Base-by-base conservation (phyloP, 1,284 basidiomycete genomes). In the Papiliotrema flavescens region DNA sequence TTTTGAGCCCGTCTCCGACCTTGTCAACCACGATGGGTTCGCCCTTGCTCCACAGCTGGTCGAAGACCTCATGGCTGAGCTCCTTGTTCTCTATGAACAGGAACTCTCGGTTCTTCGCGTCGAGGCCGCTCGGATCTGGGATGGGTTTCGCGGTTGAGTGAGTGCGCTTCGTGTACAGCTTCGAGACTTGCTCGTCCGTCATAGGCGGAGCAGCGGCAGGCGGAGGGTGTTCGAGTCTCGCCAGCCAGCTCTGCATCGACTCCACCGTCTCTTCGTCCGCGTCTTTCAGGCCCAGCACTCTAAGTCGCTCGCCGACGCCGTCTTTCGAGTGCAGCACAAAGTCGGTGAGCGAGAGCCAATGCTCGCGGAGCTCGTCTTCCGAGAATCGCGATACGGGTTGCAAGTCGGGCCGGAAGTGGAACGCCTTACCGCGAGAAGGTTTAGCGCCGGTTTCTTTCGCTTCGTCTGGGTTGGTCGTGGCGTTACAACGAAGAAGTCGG, bases 371-470 rank as follows among this genome's bases (percentile, higher is more conserved):
- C 69, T 91, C 88, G 2, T 77, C 74, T 53, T 80, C 79, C 51
- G 81, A 82, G 66, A 92, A 90, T 39, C 89, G 80, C 3, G 89
- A 87, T 67, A 93, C 84, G 1, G 92, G 87, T 5, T 85, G 84
- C 65, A 94, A 88, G 53, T 89, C 83, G 0, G 24, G 28, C 41
- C 73, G 69, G 50, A 60, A 49, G 51, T 74, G 72, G 20, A 64
- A 62, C 45, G 28, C 35, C 17, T 34, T 45, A 46, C 15, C 41
- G 13, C 28, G 19, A 6, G 9, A 14, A 7, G n/a, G 37, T 15
- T 17, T n/a, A 9, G 4, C 35, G 5, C 23, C 23, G 19, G 20
- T 41, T 15, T 32, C 19, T n/a, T 17, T 28, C 11, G 17, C 35
- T 36, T 36, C 35, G 35, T 36, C 35, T 26, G 43, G 20, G 14